A percentile compares a stretch with the other conserved stretches of the same genome.
Evolutionary conservation across 768 basidiomycete species (phyloP).

Genomic region (Thelephora ganbajun): DNA sequence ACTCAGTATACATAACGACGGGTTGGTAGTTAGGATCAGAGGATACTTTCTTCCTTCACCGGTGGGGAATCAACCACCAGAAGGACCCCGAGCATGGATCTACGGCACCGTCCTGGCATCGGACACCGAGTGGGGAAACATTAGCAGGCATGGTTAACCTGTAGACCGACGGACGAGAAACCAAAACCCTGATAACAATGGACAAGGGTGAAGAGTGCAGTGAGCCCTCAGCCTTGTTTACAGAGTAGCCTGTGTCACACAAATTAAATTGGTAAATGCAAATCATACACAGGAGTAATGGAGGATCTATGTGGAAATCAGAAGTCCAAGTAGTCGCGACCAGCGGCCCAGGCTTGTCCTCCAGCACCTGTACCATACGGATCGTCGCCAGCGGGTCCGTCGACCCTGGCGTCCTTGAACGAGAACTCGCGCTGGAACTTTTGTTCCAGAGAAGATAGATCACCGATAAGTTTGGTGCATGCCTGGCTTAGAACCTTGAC

Average conservation of each 20-base stretch:
- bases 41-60: no score
- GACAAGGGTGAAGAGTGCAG: no score
- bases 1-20: no score
- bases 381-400: constrained; percentile 15
- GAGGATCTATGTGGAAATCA: background rate
- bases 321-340: constrained; percentile 16
- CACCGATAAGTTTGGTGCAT: constrained; percentile 62
- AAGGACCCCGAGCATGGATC: no score
- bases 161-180: no score
- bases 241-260: background rate
- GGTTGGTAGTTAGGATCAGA: no score
- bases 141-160: no score
- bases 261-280: background rate
- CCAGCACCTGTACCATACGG: constrained; percentile 15
- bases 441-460: constrained; percentile 44
- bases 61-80: no score
- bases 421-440: constrained; percentile 79
- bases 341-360: constrained; percentile 9
- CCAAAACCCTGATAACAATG: no score
- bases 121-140: no score
- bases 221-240: background rate
- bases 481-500: constrained; percentile 74
- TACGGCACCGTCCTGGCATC: no score
- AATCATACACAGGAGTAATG: constrained; percentile 2
- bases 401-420: constrained; percentile 54